These are phyloP conservation scores for Phytomonas sp. DNA, from an alignment of 208 protist species.

Conservation along the genomic window DNA sequence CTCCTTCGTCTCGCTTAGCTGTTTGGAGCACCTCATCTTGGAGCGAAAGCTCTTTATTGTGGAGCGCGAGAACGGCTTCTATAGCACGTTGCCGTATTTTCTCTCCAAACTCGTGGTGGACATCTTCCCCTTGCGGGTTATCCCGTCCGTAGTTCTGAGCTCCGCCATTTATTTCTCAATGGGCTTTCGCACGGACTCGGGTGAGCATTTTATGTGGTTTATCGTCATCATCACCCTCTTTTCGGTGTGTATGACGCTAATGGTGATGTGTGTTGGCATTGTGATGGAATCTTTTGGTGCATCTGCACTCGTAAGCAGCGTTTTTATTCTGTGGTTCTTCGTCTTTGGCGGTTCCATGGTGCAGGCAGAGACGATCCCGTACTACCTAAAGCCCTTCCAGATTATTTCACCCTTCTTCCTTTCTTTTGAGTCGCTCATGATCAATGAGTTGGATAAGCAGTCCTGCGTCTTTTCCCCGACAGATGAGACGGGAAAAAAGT, in stretches of 20 bases:
- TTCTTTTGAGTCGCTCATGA: slow-evolving; percentile 84
- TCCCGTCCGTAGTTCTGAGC: slow-evolving; percentile 77
- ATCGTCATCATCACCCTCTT: slow-evolving; percentile 79
- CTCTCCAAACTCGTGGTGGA: slow-evolving; percentile 87
- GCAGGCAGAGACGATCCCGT: slow-evolving; percentile 76
- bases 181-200: slow-evolving; percentile 76
- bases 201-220: slow-evolving; percentile 83
- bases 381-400: slow-evolving; percentile 48
- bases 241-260: slow-evolving; percentile 71
- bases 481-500: slow-evolving; percentile 66
- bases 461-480: slow-evolving; percentile 72
- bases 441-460: slow-evolving; percentile 89
- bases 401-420: slow-evolving; percentile 84
- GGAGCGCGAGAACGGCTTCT: slow-evolving; percentile 87
- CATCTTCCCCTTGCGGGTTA: slow-evolving; percentile 77
- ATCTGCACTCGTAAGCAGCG: slow-evolving; percentile 77
- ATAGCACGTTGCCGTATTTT: slow-evolving; percentile 80
- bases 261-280: slow-evolving; percentile 78
- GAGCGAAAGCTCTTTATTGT: slow-evolving; percentile 85
- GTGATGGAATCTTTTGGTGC: slow-evolving; percentile 65
- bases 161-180: slow-evolving; percentile 89
- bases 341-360: slow-evolving; percentile 89
- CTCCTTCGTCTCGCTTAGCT: slow-evolving; percentile 81
- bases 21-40: slow-evolving; percentile 77
- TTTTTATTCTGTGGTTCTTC: slow-evolving; percentile 88